phyloP scores from a whole-genome alignment of 768 basidiomycete genomes.

The Xerocomellus dryophilus region DNA sequence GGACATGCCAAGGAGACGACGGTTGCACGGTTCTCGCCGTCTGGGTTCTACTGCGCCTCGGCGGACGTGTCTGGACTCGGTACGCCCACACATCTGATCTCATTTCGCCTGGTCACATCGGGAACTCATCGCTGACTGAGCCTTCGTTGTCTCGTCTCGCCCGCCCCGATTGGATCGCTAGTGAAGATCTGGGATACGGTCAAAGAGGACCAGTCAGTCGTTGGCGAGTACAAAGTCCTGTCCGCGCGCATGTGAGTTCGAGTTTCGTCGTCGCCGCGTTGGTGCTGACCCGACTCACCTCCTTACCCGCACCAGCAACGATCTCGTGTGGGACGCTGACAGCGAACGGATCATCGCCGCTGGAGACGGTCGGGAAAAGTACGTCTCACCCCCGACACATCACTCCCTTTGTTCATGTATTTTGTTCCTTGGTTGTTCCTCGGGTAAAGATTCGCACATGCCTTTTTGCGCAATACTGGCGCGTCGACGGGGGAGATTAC shows the following conservation, averaged over 20 bases:
- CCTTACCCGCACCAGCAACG: slow-evolving; percentile 54
- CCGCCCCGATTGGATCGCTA: slow-evolving; percentile 22
- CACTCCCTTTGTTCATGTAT: neutral
- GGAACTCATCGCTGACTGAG: neutral
- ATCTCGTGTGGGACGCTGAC: slow-evolving; percentile 95
- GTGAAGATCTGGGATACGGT: slow-evolving; percentile 93
- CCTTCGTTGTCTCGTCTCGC: neutral
- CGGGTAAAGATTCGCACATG: slow-evolving; percentile 67
- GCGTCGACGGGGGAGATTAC: slow-evolving; percentile 83
- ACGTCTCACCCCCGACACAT: neutral
- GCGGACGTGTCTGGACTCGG: slow-evolving; percentile 81
- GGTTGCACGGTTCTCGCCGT: slow-evolving; percentile 88
- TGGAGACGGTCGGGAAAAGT: slow-evolving; percentile 92
- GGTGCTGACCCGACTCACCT: neutral
- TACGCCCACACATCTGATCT: slow-evolving; percentile 31
- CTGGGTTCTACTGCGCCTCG: slow-evolving; percentile 94
- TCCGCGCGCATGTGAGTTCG: slow-evolving; percentile 63
- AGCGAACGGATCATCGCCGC: slow-evolving; percentile 94
- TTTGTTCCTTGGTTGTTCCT: neutral
- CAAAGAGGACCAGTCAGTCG: slow-evolving; percentile 78
- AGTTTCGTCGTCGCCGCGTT: neutral
- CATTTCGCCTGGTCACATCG: neutral
- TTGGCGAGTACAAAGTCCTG: slow-evolving; percentile 75
- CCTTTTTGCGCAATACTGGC: slow-evolving; percentile 81
- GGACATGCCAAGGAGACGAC: slow-evolving; percentile 84